Base-by-base conservation (phyloP, 192 early-diverging fungal species). In the Coemansia sp. region DNA sequence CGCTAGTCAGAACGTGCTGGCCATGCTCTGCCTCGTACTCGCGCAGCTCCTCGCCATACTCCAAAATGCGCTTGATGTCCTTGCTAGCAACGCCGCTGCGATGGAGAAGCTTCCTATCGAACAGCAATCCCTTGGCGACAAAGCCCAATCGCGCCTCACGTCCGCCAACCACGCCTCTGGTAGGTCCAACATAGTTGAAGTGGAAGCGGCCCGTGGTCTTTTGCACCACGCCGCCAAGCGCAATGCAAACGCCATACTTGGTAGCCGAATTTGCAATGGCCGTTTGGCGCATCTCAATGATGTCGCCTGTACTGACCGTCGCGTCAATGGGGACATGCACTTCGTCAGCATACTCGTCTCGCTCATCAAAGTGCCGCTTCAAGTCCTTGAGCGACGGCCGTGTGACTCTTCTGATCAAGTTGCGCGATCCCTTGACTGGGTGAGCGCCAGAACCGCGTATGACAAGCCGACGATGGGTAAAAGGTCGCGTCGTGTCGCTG, bases 201-300 rank as follows among this genome's bases (percentile, higher is more conserved):
- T 74, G 80, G 59, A 83, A 83, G 14, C 80, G 71, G 19, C 80
- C 80, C 0, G 71, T 66, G 24, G 72, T 67, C 62, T 69, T 74
- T 35, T 77, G 67, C 19, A 77, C 15, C n/a, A 83, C 57, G 25
- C 63, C 71, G 20, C 57, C 43, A 6, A 71, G 7, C 4, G 29
- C 10, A n/a, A 64, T 22, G 0, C 36, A 59, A 70, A 46, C 22
- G 49, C 45, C 42, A 54, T 19, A 39, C 7, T 25, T 24, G 1
- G 11, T 58, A 11, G 29, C 20, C 24, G 47, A 14, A 14, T 11
- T 51, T 20, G 27, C 24, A 3, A 12, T 37, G 11, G 32, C 37
- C 12, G 4, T 41, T 3, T 53, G 4, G 39, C 71, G 71, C 51
- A 83, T 36, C 62, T 83, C 80, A 11, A 83, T 59, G 19, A 83